Evolutionary conservation across 202 grass and related monocot genomes (phyloP).

Genomic region (Brachypodium distachyon): DNA sequence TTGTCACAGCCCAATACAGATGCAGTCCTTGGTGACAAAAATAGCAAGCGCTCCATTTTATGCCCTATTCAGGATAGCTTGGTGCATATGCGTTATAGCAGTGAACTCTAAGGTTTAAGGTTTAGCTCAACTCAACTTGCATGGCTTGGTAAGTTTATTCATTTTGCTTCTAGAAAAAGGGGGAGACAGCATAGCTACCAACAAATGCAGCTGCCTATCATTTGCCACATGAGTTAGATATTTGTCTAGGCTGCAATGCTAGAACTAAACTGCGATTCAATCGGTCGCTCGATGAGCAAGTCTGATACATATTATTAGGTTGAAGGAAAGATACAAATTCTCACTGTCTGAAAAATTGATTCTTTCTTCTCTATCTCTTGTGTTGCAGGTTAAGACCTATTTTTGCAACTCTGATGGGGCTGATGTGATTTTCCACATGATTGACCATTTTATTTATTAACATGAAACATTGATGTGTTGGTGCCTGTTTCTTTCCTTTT

Average conservation of each 20-base stretch:
- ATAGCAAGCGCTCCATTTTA: background rate
- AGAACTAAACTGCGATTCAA: background rate
- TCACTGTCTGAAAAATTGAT: background rate
- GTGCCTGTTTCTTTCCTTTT: background rate
- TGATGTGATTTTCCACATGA: constrained; percentile 91
- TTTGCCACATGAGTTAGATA: background rate
- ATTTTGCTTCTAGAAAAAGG: background rate
- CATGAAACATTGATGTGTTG: background rate
- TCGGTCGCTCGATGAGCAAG: background rate
- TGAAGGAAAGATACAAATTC: background rate
- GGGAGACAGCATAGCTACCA: background rate
- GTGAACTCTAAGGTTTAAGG: background rate
- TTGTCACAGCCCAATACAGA: constrained; percentile 8
- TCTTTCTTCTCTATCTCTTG: background rate
- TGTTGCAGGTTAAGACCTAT: constrained; percentile 76
- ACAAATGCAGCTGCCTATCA: background rate
- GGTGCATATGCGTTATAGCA: background rate
- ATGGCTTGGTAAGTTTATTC: background rate
- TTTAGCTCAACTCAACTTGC: background rate
- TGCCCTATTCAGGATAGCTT: background rate
- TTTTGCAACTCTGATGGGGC: constrained; percentile 72
- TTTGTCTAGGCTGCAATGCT: background rate
- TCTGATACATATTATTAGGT: background rate
- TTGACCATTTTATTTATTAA: constrained; percentile 73
- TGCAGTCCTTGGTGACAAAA: background rate